These are phyloP conservation scores for Cladosporium sp. DNA, from an alignment of 2,329 filamentous ascomycete species.

Conservation along the genomic window DNA sequence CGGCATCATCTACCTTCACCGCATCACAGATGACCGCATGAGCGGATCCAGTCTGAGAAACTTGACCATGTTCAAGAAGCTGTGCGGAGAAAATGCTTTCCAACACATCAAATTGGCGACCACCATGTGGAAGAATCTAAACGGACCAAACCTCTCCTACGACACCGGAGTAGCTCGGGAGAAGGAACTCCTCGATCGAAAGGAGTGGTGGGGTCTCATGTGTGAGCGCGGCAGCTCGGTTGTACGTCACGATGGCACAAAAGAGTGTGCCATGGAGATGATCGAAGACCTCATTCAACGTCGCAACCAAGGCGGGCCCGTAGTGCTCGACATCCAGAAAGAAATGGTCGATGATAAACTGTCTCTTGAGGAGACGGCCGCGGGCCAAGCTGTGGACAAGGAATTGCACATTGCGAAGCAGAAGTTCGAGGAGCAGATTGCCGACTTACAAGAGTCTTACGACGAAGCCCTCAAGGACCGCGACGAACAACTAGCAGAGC, in stretches of 20 bases:
- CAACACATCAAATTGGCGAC: slow-evolving; percentile 47
- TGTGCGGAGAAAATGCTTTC: slow-evolving; percentile 47
- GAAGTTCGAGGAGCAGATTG: slow-evolving; percentile 13
- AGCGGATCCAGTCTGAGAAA: slow-evolving; percentile 44
- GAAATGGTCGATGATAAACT: slow-evolving; percentile 31
- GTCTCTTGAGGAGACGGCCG: slow-evolving; percentile 27
- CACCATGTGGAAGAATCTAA: slow-evolving; percentile 44
- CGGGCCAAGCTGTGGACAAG: slow-evolving; percentile 23
- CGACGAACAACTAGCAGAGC: slow-evolving; percentile 21
- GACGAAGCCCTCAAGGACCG: slow-evolving; percentile 18
- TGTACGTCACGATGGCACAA: slow-evolving; percentile 22
- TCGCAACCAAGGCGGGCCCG: not conserved
- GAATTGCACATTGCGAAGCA: slow-evolving; percentile 8
- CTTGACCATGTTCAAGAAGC: slow-evolving; percentile 49
- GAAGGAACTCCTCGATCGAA: slow-evolving; percentile 11
- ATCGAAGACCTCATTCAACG: slow-evolving; percentile 23
- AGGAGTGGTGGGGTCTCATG: slow-evolving; percentile 30
- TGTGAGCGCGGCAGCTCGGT: slow-evolving; percentile 25
- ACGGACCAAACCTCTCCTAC: slow-evolving; percentile 25
- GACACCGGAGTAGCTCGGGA: slow-evolving; percentile 25
- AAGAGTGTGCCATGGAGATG: slow-evolving; percentile 27
- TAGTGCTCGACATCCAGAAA: slow-evolving; percentile 29
- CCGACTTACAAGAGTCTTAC: slow-evolving; percentile 10
- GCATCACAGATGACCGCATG: slow-evolving; percentile 48
- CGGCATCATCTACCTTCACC: slow-evolving; percentile 52